phyloP scores from a whole-genome alignment of 1,284 basidiomycete species.

The Rhodotorula sp. region DNA sequence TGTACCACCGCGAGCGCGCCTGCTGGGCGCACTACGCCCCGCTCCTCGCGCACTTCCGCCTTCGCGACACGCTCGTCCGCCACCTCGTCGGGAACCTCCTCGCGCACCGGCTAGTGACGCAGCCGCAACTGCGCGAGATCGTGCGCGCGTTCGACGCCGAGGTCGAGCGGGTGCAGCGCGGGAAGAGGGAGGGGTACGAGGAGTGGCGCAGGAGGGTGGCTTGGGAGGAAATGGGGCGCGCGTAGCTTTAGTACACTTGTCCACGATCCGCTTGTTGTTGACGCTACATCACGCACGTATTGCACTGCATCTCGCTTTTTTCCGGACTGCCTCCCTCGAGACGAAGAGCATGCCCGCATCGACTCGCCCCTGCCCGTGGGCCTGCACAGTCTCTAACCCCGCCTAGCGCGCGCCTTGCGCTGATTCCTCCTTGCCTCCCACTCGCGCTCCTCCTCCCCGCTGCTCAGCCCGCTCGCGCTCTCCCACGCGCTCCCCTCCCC shows the following conservation, averaged over 20 bases:
- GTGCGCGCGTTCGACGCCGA: conserved; percentile 4
- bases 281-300: too few relatives aligned
- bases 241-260: not conserved
- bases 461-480: not conserved
- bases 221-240: not conserved
- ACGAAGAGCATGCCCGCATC: too few relatives aligned
- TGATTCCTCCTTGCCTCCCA: not conserved
- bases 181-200: conserved; percentile 2
- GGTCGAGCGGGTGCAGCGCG: not conserved
- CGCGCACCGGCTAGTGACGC: not conserved
- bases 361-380: too few relatives aligned
- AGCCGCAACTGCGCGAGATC: not conserved
- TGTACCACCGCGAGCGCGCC: conserved; percentile 11
- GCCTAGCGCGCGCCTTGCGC: not conserved
- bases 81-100: conserved; percentile 6
- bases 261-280: not conserved
- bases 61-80: conserved; percentile 2
- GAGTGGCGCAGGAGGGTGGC: not conserved
- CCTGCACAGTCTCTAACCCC: too few relatives aligned
- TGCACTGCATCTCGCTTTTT: too few relatives aligned
- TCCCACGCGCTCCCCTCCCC: not conserved
- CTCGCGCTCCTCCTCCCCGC: not conserved
- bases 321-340: too few relatives aligned
- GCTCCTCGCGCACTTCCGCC: conserved; percentile 4
- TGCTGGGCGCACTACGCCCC: conserved; percentile 21